phyloP scores from a whole-genome alignment of 306 rosid species.

The Macrotyloma uniflorum region DNA sequence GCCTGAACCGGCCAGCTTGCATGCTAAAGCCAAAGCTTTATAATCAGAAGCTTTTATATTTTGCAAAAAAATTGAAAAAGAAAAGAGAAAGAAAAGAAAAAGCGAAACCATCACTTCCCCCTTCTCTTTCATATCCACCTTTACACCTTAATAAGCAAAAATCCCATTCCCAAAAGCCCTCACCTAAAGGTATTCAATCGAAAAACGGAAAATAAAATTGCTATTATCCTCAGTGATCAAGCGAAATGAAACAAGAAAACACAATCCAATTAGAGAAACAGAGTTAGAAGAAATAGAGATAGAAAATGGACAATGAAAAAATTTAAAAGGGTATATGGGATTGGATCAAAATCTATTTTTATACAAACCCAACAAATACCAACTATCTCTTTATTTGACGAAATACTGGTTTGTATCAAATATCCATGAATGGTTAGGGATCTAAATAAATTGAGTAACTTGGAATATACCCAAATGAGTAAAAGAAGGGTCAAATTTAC shows the following conservation, averaged over 20 bases:
- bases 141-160: slow-evolving; percentile 46
- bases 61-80: not conserved
- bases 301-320: slow-evolving; percentile 25
- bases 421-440: slow-evolving; percentile 33
- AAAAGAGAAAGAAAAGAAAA: not conserved
- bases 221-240: slow-evolving; percentile 38
- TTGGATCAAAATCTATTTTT: slow-evolving; percentile 31
- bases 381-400: not conserved
- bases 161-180: slow-evolving; percentile 46
- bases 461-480: slow-evolving; percentile 9
- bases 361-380: slow-evolving; percentile 26
- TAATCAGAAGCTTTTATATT: slow-evolving; percentile 21
- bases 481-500: not conserved
- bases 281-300: slow-evolving; percentile 16
- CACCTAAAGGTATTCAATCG: slow-evolving; percentile 34
- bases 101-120: slow-evolving; percentile 24
- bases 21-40: slow-evolving; percentile 55
- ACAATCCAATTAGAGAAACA: slow-evolving; percentile 28
- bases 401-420: not conserved
- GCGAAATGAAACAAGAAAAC: slow-evolving; percentile 22
- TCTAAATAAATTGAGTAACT: slow-evolving; percentile 21
- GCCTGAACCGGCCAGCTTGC: slow-evolving; percentile 56
- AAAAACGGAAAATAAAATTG: not conserved
- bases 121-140: slow-evolving; percentile 42
- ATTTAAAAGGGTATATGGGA: not conserved